A percentile compares a stretch with the other conserved stretches of the same genome.
phyloP scores from a whole-genome alignment of 192 early-diverging fungal species.

The Entomortierella beljakovae region DNA sequence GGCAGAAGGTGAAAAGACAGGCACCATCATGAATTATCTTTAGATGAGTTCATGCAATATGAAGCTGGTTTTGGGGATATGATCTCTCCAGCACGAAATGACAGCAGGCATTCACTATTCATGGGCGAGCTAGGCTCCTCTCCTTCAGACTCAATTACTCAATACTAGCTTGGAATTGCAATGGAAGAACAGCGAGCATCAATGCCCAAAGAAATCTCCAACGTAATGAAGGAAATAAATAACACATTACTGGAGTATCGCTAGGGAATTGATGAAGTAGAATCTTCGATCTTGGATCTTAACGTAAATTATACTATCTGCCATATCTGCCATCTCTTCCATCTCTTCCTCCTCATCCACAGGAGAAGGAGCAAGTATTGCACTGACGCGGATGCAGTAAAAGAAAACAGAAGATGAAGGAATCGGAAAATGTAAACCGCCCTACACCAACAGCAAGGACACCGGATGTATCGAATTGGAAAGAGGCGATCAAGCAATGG shows the following conservation, averaged over 20 bases:
- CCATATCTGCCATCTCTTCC: too few relatives aligned
- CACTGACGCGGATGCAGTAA: too few relatives aligned
- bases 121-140: neutral
- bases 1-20: slow-evolving; percentile 6
- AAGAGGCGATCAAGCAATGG: slow-evolving; percentile 16
- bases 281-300: too few relatives aligned
- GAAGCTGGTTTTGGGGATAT: slow-evolving; percentile 14
- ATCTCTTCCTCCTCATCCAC: too few relatives aligned
- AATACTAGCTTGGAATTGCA: neutral
- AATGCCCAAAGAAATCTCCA: neutral
- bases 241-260: too few relatives aligned
- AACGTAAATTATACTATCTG: too few relatives aligned
- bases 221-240: too few relatives aligned
- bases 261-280: too few relatives aligned
- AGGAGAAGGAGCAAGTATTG: too few relatives aligned
- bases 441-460: neutral
- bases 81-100: slow-evolving; percentile 5
- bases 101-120: slow-evolving; percentile 11
- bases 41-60: slow-evolving; percentile 12
- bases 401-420: too few relatives aligned
- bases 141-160: neutral
- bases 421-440: too few relatives aligned
- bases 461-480: neutral
- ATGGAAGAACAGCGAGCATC: neutral
- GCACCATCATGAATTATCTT: slow-evolving; percentile 16